Evolutionary conservation across 495 filamentous ascomycete genomes (phyloP).

Genomic region (Penicillium taxi): DNA sequence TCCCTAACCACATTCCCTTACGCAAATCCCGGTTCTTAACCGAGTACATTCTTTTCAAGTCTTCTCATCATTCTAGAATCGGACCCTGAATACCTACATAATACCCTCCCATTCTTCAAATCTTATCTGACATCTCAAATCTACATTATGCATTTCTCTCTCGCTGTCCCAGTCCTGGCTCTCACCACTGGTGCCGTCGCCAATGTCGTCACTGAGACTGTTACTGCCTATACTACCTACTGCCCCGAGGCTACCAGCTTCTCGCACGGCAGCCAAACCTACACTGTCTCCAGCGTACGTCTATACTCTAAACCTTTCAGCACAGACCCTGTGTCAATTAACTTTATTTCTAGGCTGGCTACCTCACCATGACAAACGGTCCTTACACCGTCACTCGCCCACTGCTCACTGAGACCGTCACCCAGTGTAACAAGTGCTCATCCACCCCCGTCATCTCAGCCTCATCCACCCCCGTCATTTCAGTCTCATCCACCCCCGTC

Average conservation of each 20-base stretch:
- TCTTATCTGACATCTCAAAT: conserved; percentile 11
- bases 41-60: conserved; percentile 50
- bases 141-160: conserved; percentile 87
- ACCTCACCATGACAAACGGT: conserved; percentile 62
- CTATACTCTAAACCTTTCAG: background rate
- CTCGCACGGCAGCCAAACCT: conserved; percentile 61
- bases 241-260: conserved; percentile 72
- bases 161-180: conserved; percentile 59
- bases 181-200: conserved; percentile 51
- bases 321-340: conserved; percentile 7
- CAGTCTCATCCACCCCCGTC: conserved; percentile 40
- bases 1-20: conserved; percentile 20
- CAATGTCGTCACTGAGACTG: conserved; percentile 64
- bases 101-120: conserved; percentile 18
- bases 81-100: no score
- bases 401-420: conserved; percentile 52
- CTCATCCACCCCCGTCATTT: conserved; percentile 49
- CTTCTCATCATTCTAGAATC: conserved; percentile 22
- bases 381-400: conserved; percentile 62
- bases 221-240: conserved; percentile 76
- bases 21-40: conserved; percentile 25
- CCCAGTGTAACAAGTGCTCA: conserved; percentile 58
- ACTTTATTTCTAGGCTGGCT: conserved; percentile 48
- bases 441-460: conserved; percentile 16
- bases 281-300: conserved; percentile 67